Percentiles rank a stretch among this genome's conserved stretches.
Conservation (phyloP, 768 basidiomycete species). For the Pilatotrama ljubarskyi region DNA sequence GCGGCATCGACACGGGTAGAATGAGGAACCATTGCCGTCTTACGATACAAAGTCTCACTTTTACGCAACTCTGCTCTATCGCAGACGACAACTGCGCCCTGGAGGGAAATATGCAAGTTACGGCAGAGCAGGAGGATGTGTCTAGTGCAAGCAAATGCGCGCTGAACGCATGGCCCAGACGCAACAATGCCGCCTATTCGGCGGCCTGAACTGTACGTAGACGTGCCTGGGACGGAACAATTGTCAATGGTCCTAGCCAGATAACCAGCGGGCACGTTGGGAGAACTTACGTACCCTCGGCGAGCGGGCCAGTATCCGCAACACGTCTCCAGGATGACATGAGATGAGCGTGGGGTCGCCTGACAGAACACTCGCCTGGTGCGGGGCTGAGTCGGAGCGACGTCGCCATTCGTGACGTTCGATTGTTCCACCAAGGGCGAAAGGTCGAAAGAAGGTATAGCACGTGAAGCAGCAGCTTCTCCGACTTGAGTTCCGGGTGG, state of each 20-base stretch:
- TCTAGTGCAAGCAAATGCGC: too few species aligned
- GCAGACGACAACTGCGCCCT: too few species aligned
- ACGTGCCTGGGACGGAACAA: not conserved
- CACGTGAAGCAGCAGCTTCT: not conserved
- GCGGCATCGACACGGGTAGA: too few species aligned
- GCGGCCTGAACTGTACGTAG: not conserved
- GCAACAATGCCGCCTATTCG: not conserved
- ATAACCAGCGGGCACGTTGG: not conserved
- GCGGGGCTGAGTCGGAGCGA: not conserved
- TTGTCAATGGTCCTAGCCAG: too few species aligned
- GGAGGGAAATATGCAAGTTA: too few species aligned
- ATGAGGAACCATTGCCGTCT: too few species aligned
- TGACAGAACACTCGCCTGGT: not conserved
- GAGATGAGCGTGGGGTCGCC: not conserved
- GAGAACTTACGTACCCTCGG: not conserved
- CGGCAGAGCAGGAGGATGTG: too few species aligned
- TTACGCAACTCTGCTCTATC: too few species aligned
- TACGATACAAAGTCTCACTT: too few species aligned
- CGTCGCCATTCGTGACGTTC: constrained; percentile 1
- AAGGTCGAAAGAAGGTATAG: not conserved
- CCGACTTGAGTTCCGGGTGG: too few species aligned
- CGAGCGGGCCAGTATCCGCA: not conserved
- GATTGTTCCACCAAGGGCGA: not conserved
- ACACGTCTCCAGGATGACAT: not conserved
- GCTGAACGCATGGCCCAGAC: too few species aligned